Evolutionary conservation across 2,329 filamentous ascomycete species (phyloP).

Genomic region (Alternaria brassicicola): DNA sequence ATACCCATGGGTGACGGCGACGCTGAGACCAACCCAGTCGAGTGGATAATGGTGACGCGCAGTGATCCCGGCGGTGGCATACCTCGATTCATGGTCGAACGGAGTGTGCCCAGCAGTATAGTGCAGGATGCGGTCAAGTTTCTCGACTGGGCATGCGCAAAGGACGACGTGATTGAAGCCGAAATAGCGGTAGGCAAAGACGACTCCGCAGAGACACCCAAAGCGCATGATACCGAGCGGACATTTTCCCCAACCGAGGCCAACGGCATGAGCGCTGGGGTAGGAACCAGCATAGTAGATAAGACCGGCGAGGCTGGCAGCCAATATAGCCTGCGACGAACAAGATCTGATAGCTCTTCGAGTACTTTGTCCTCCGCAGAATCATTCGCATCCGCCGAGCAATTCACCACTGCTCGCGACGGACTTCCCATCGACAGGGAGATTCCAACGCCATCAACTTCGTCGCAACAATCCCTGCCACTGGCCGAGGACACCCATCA

Average conservation of each 20-base stretch:
- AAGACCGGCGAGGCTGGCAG: conserved; percentile 16
- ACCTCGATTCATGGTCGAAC: conserved; percentile 88
- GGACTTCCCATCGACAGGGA: conserved; percentile 32
- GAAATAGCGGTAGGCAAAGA: conserved; percentile 32
- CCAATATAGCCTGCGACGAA: conserved; percentile 27
- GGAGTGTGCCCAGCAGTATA: conserved; percentile 82
- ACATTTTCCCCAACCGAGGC: conserved; percentile 37
- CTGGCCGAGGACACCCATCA: conserved; percentile 24
- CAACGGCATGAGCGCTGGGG: conserved; percentile 46
- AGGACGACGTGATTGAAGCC: conserved; percentile 48
- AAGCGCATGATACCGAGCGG: conserved; percentile 23
- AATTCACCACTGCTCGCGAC: conserved; percentile 48
- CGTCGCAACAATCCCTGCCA: conserved; percentile 33
- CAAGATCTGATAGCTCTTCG: conserved; percentile 35
- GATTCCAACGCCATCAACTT: conserved; percentile 35
- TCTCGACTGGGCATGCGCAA: conserved; percentile 72
- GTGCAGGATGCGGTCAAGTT: conserved; percentile 81
- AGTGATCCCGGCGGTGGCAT: conserved; percentile 89
- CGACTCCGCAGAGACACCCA: conserved; percentile 12
- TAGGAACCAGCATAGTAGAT: conserved; percentile 48
- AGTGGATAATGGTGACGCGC: conserved; percentile 92
- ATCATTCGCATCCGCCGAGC: conserved; percentile 53
- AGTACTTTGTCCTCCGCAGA: conserved; percentile 34
- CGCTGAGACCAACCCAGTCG: conserved; percentile 68
- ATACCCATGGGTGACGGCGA: conserved; percentile 63